phyloP scores from a whole-genome alignment of 2,329 filamentous ascomycete genomes.

The Phaeosphaeria sp. region DNA sequence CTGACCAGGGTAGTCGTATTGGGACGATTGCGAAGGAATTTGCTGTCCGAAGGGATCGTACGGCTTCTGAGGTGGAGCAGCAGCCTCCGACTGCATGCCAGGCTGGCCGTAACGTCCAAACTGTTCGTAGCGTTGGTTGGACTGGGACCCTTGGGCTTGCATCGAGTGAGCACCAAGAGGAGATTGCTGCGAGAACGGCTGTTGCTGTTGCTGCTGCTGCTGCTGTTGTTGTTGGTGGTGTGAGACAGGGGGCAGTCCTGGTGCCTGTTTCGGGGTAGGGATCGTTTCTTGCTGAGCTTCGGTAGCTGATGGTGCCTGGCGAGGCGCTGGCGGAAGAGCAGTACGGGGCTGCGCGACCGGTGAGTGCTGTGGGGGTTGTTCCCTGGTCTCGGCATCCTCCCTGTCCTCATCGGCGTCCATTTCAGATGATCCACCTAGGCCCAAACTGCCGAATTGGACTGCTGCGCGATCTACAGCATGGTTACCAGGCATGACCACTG shows the following conservation, averaged over 20 bases:
- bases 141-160: slow-evolving; percentile 56
- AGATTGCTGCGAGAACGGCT: slow-evolving; percentile 49
- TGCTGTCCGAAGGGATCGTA: slow-evolving; percentile 89
- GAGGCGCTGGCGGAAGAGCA: slow-evolving; percentile 77
- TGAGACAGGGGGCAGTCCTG: slow-evolving; percentile 67
- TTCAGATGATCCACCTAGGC: slow-evolving; percentile 74
- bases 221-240: too few relatives aligned
- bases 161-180: slow-evolving; percentile 62
- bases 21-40: slow-evolving; percentile 56
- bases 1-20: slow-evolving; percentile 58
- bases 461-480: slow-evolving; percentile 91
- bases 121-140: slow-evolving; percentile 62
- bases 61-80: slow-evolving; percentile 74
- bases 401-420: slow-evolving; percentile 89
- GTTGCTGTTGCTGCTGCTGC: slow-evolving; percentile 56
- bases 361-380: slow-evolving; percentile 91
- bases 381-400: slow-evolving; percentile 92
- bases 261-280: slow-evolving; percentile 65
- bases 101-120: slow-evolving; percentile 74
- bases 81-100: slow-evolving; percentile 65
- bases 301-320: slow-evolving; percentile 53
- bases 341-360: slow-evolving; percentile 85
- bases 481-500: slow-evolving; percentile 97
- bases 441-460: slow-evolving; percentile 96
- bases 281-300: slow-evolving; percentile 47